phyloP scores from a whole-genome alignment of 2,329 filamentous ascomycete species.

The Talaromyces sp. region DNA sequence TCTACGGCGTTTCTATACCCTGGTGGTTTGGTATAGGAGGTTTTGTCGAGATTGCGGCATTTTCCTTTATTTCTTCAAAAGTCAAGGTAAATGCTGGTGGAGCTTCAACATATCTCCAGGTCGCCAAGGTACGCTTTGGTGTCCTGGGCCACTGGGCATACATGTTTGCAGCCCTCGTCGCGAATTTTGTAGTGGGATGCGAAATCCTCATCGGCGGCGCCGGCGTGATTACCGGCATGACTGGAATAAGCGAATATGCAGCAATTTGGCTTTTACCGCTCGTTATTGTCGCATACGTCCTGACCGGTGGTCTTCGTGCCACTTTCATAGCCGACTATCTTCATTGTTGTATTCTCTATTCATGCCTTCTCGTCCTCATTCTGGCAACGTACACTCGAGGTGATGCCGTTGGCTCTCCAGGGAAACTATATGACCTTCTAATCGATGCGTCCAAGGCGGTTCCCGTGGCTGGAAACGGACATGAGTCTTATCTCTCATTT shows the following conservation, averaged over 20 bases:
- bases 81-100: conserved; percentile 42
- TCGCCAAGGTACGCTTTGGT: conserved; percentile 39
- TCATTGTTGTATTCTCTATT: conserved; percentile 42
- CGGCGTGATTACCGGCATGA: conserved; percentile 39
- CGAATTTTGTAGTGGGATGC: conserved; percentile 42
- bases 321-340: conserved; percentile 45
- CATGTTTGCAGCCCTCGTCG: conserved; percentile 40
- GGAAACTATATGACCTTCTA: conserved; percentile 38
- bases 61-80: conserved; percentile 42
- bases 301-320: conserved; percentile 38
- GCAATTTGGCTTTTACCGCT: conserved; percentile 41
- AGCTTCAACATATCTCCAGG: conserved; percentile 45
- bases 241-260: conserved; percentile 43
- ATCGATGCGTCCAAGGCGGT: conserved; percentile 28
- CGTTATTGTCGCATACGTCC: conserved; percentile 40
- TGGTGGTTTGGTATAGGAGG: conserved; percentile 45
- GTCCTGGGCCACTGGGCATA: conserved; percentile 38
- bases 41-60: conserved; percentile 42
- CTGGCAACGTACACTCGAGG: conserved; percentile 26
- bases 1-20: conserved; percentile 41
- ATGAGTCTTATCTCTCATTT: conserved; percentile 39
- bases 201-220: conserved; percentile 40
- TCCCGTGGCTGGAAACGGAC: conserved; percentile 30
- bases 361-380: conserved; percentile 26
- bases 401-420: conserved; percentile 31